Conservation (phyloP, 1,139 yeast species). For the Geotrichum klebahnii region DNA sequence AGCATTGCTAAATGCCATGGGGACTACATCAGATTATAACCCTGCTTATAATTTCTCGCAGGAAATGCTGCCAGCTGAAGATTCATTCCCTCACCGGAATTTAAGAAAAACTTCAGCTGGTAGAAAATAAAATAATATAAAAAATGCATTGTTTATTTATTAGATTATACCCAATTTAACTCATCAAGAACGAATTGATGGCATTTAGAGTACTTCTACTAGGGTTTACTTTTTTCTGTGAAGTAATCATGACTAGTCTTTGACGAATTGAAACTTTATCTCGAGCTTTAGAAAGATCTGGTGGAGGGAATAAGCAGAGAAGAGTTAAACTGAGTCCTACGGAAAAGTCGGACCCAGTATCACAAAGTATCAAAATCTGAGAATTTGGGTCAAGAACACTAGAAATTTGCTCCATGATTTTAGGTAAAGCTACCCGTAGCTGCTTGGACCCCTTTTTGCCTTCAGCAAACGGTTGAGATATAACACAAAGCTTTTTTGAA, state of each 20-base stretch:
- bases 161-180: slow-evolving; percentile 20
- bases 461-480: slow-evolving; percentile 36
- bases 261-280: slow-evolving; percentile 47
- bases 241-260: slow-evolving; percentile 52
- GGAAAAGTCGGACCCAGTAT: slow-evolving; percentile 62
- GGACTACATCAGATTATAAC: slow-evolving; percentile 22
- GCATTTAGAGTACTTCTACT: slow-evolving; percentile 68
- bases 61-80: slow-evolving; percentile 22
- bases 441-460: slow-evolving; percentile 63
- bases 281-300: slow-evolving; percentile 24
- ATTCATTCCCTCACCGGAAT: slow-evolving; percentile 2
- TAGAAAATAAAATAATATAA: neutral
- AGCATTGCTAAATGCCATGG: slow-evolving; percentile 29
- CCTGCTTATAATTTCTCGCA: slow-evolving; percentile 6
- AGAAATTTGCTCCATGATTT: slow-evolving; percentile 23
- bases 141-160: neutral
- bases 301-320: slow-evolving; percentile 47
- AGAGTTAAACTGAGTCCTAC: slow-evolving; percentile 56
- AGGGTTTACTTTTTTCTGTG: slow-evolving; percentile 56
- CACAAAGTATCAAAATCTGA: slow-evolving; percentile 51
- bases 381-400: slow-evolving; percentile 19
- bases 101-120: slow-evolving; percentile 5
- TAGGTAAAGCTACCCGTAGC: slow-evolving; percentile 47
- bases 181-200: slow-evolving; percentile 33
- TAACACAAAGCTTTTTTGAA: neutral